A percentile compares a stretch with the other conserved stretches of the same genome.
These are phyloP conservation scores for Myxozyma vanderwaltii DNA, from an alignment of 805 yeast species.

Conservation along the genomic window DNA sequence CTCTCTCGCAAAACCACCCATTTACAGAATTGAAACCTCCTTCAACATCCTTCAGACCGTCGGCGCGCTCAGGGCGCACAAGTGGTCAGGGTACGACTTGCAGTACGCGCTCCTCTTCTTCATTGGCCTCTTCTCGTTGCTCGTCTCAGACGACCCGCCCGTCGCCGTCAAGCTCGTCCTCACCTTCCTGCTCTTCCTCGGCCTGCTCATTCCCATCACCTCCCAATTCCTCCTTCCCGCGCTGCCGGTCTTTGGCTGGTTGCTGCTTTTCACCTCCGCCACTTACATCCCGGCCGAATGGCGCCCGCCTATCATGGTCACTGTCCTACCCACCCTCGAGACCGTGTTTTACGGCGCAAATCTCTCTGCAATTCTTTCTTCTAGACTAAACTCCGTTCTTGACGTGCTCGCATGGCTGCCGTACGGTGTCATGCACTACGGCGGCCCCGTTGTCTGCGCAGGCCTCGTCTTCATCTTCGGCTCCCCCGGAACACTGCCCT, in stretches of 20 bases:
- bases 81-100: slow-evolving; percentile 48
- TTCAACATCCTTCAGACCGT: slow-evolving; percentile 37
- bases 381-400: slow-evolving; percentile 61
- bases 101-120: slow-evolving; percentile 55
- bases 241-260: slow-evolving; percentile 83
- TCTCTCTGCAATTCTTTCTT: slow-evolving; percentile 74
- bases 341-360: slow-evolving; percentile 91
- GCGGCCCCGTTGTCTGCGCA: slow-evolving; percentile 86
- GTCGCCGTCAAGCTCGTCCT: slow-evolving; percentile 41
- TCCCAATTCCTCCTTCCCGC: slow-evolving; percentile 83
- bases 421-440: slow-evolving; percentile 86
- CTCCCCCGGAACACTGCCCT: slow-evolving; percentile 82
- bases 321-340: slow-evolving; percentile 87
- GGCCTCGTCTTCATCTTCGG: slow-evolving; percentile 77
- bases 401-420: slow-evolving; percentile 96
- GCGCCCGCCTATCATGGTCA: slow-evolving; percentile 88
- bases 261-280: slow-evolving; percentile 72
- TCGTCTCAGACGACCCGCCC: slow-evolving; percentile 42
- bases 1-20: slow-evolving; percentile 16
- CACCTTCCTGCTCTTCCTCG: slow-evolving; percentile 54
- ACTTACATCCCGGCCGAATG: slow-evolving; percentile 64
- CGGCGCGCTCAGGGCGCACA: slow-evolving; percentile 39
- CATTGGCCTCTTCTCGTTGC: slow-evolving; percentile 53
- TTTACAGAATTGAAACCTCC: slow-evolving; percentile 31
- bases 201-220: slow-evolving; percentile 70